Evolutionary conservation across 768 basidiomycete species (phyloP), one percentile per base, ranked within the genome.

Genomic region (Rossbeevera mucosa): DNA sequence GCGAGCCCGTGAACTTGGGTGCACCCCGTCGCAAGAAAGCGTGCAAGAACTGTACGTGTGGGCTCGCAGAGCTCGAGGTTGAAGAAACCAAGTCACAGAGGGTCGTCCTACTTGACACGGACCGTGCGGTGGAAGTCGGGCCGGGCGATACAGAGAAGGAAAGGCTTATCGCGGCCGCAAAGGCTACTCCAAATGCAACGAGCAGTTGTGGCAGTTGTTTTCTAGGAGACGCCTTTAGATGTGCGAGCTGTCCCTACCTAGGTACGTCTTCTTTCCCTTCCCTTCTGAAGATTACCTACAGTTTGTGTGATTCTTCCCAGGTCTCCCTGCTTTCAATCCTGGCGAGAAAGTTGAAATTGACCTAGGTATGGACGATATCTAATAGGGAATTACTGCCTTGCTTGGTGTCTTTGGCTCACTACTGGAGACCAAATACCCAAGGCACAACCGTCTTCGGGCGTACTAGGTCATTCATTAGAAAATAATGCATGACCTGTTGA

Each of bases 171-270:
- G 69, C 73, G 38, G 88, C 88, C 8, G 88, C 86, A 1, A 80
- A 77, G 62, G 79, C 80, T 20, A 81, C 91, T 13, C 83, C 85
- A 12, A 91, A 91, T 74, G 92, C 90, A 31, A 97, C 94, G 50
- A 95, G 94, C 66, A 93, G 91, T 65, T 98, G 96, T 74, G 95
- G 94, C 14, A 97, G 79, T 74, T 99, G 96, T 76, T 98, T 91
- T 76, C 74, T 98, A 31, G 96, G 96, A 9, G 96, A 99, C 71
- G 96, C 96, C 3, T 99, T 99, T 74, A 78, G 96, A 64, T 99
- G 96, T 71, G 87, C 86, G 21, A 83, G 92, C 48, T 99, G 96
- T 69, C 96, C 96, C 25, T 99, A 97, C 72, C 76, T 91, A 42
- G 95, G 95, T 97, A 59, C 55, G 90, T 81, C 16, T n/a, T 46